phyloP scores from a whole-genome alignment of 192 early-diverging fungal species.

The Umbelopsis vinacea region DNA sequence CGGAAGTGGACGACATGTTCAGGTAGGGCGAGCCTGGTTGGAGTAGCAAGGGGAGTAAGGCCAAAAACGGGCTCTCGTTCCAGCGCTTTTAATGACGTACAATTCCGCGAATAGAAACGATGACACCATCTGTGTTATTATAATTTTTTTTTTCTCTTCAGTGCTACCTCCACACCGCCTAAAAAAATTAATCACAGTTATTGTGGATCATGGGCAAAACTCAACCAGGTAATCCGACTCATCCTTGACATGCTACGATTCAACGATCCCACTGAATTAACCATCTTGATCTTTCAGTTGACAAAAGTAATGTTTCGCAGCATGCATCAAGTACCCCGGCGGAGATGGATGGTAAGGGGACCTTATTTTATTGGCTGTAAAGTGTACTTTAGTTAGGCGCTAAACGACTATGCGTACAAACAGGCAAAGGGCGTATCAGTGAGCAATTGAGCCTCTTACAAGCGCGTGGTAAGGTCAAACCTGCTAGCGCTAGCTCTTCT shows the following conservation, averaged over 20 bases:
- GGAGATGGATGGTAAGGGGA: constrained; percentile 16
- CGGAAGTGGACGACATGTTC: not conserved
- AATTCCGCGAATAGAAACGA: not conserved
- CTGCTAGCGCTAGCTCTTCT: not conserved
- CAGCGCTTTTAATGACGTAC: constrained; percentile 3
- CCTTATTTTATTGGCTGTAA: not conserved
- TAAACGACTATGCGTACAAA: too few relatives aligned
- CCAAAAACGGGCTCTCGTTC: not conserved
- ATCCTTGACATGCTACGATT: not conserved
- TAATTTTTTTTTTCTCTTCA: constrained; percentile 5
- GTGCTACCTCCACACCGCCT: not conserved
- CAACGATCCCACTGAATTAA: not conserved
- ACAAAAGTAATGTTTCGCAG: constrained; percentile 3
- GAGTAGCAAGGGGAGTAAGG: not conserved
- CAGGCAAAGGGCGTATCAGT: not conserved
- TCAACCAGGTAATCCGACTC: not conserved
- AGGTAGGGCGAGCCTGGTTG: not conserved
- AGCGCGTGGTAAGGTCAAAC: not conserved
- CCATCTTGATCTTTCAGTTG: not conserved
- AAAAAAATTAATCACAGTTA: not conserved
- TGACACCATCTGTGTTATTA: constrained; percentile 15
- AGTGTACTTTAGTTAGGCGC: not conserved
- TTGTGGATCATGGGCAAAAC: not conserved
- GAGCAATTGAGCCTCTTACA: not conserved
- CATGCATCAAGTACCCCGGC: not conserved